These are phyloP conservation scores for Biscogniauxia mediterranea DNA, from an alignment of 2,329 filamentous ascomycete genomes.

Conservation along the genomic window DNA sequence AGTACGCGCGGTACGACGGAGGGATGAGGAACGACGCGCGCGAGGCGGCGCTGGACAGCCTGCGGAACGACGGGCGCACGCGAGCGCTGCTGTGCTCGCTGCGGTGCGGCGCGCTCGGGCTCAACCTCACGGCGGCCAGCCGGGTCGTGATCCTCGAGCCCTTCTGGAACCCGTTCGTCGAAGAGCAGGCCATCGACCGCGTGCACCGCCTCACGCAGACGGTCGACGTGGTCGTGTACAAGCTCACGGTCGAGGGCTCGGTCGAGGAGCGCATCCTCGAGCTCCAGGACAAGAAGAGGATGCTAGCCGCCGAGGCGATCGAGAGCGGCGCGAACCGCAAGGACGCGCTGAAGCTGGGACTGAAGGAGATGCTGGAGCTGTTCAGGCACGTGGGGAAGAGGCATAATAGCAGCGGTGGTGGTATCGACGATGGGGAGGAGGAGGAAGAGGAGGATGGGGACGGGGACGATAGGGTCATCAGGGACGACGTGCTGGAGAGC, in stretches of 20 bases:
- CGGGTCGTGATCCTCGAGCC: constrained; percentile 94
- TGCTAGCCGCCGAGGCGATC: constrained; percentile 87
- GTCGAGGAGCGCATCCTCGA: constrained; percentile 95
- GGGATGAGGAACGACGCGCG: constrained; percentile 91
- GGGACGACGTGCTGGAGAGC: no score
- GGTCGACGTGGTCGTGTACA: constrained; percentile 91
- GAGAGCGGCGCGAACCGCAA: constrained; percentile 74
- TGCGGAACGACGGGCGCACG: constrained; percentile 72
- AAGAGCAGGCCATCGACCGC: constrained; percentile 97
- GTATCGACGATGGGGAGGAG: no score
- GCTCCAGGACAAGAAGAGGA: constrained; percentile 89
- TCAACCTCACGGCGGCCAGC: constrained; percentile 92
- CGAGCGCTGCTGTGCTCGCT: constrained; percentile 88
- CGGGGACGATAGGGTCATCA: no score
- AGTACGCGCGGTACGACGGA: constrained; percentile 88
- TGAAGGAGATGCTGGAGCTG: constrained; percentile 90
- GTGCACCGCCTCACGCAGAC: constrained; percentile 98
- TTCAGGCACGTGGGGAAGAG: constrained; percentile 65
- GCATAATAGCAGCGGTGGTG: no score
- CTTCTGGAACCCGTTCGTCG: constrained; percentile 99
- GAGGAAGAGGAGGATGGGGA: no score
- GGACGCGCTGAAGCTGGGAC: constrained; percentile 74
- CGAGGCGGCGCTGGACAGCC: constrained; percentile 76
- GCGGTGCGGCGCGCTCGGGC: constrained; percentile 86
- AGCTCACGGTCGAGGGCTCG: constrained; percentile 79